Base-by-base conservation (phyloP, 768 basidiomycete species). In the Pleurotus cornucopiae region DNA sequence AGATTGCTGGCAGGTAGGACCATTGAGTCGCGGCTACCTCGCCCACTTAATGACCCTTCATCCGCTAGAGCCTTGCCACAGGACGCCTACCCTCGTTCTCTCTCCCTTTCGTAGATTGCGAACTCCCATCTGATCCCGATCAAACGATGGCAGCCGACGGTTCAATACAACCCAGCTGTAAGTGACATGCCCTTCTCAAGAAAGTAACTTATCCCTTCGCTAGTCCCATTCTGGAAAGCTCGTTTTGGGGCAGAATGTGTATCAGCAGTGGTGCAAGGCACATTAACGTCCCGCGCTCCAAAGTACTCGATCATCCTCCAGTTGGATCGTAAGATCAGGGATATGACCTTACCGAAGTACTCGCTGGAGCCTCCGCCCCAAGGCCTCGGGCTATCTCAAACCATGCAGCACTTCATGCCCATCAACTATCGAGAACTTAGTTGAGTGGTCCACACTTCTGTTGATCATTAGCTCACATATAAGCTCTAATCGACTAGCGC, bases 371-470 rank as follows among this genome's bases (percentile, higher is more conserved):
- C 74, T 0, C 73, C 79, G 0, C 78, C 80, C 1, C 65, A 76
- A 58, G 79, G 80, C 6, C 71, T 71, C 1, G 80, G 81, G 2
- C 71, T 89, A 9, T 72, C 77, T 6, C 72, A 83, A 64, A 82
- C 83, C 5, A 89, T 90, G 88, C 81, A 79, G 37, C 80, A 85
- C 66, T 88, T 81, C 62, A 89, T 89, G 88, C 85, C 88, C 1
- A 74, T 69, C 34, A 89, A 89, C 63, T 90, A 89, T 66, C 78
- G 84, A 1, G 81, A 87, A 62, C 72, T 85, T 37, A 83, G 88
- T 89, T 59, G 55, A 54, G 55, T 49, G 34, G 25, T 16, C 21
- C 13, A 12, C 44, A 5, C 45, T 46, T 45, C 12, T 54, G n/a
- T 30, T 34, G 37, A 21, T 25, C 25, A 54, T 44, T 18, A 14